Base-by-base conservation (phyloP, 345 rosid species). In the Raphanus raphanistrum region DNA sequence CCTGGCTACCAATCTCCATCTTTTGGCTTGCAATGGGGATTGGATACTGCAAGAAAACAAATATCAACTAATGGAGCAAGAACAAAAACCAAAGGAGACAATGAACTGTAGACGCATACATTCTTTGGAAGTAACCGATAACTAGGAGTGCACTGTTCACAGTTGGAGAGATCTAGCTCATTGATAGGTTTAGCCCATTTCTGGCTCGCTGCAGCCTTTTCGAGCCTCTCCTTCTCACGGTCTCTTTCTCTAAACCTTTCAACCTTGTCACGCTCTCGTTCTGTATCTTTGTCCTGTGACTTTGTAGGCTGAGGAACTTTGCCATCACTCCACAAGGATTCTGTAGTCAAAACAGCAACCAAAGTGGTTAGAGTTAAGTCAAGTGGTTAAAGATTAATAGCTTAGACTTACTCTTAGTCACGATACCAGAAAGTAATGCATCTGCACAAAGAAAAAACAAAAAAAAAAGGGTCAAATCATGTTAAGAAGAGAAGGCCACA, bases 91-190 rank as follows among this genome's bases (percentile, higher is more conserved):
- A 63, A 68, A 7, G 31, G 35, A 33, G 62, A 32, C 45, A 52
- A 35, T 61, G 67, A 78, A 72, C 41, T 41, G 21, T 16, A 78
- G 72, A 41, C 3, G 15, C 89, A 55, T 83, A 95, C 99, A 84
- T 85, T 88, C 79, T 89, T 88, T 65, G 99, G 99, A 72, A 95
- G 92, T 76, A 92, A 91, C 29, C 99, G 92, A 82, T 95, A 95
- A 74, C 99, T 96, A 79, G 99, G 98, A 76, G 97, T 91, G 86
- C 99, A 93, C 25, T 89, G 87, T 82, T 93, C 98, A 84, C 98
- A 93, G 82, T 96, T 90, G 6, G 98, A 93, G 36, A 92, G 89
- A 83, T 95, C 98, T 70, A 95, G 94, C 80, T 95, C 99, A 70
- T 88, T 90, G 70, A 95, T 90, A 60, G 99, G 93, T 66, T 96